Evolutionary conservation across 2,329 filamentous ascomycete genomes (phyloP).

Genomic region (Orbilia brochopaga): DNA sequence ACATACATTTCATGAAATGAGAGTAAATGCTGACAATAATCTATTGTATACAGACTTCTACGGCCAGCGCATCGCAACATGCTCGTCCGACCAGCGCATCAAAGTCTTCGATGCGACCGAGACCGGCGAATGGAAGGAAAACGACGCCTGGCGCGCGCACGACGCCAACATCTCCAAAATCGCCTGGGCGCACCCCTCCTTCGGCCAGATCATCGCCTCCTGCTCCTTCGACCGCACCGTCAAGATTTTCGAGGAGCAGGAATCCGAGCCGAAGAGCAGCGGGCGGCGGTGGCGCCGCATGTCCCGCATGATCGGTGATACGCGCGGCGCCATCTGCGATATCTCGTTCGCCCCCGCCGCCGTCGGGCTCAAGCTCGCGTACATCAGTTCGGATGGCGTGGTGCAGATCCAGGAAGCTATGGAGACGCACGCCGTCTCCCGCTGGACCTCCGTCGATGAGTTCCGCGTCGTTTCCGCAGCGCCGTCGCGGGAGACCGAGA

Average conservation of each 20-base stretch:
- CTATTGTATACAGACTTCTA: slow-evolving; percentile 54
- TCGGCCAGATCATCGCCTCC: slow-evolving; percentile 55
- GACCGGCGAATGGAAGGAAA: slow-evolving; percentile 55
- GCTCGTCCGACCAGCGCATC: slow-evolving; percentile 55
- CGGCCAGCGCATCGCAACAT: slow-evolving; percentile 55
- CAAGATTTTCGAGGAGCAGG: slow-evolving; percentile 55
- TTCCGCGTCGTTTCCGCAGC: slow-evolving; percentile 52
- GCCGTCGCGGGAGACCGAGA: slow-evolving; percentile 53
- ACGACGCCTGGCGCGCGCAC: slow-evolving; percentile 55
- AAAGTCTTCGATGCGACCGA: slow-evolving; percentile 55
- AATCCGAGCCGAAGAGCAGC: slow-evolving; percentile 50
- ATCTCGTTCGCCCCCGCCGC: slow-evolving; percentile 54
- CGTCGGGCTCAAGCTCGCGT: slow-evolving; percentile 54
- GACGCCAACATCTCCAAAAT: slow-evolving; percentile 55
- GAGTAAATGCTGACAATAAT: background rate
- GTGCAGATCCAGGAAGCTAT: slow-evolving; percentile 55
- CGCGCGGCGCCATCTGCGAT: slow-evolving; percentile 54
- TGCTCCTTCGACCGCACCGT: slow-evolving; percentile 55
- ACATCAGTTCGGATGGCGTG: slow-evolving; percentile 53
- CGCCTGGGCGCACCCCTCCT: slow-evolving; percentile 55
- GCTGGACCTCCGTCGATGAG: slow-evolving; percentile 54
- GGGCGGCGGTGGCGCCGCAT: slow-evolving; percentile 54
- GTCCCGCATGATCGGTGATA: slow-evolving; percentile 54
- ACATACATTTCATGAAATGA: background rate
- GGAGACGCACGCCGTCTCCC: slow-evolving; percentile 54